Conservation (phyloP, 1,284 basidiomycete species). For the Spongiforma sp. region DNA sequence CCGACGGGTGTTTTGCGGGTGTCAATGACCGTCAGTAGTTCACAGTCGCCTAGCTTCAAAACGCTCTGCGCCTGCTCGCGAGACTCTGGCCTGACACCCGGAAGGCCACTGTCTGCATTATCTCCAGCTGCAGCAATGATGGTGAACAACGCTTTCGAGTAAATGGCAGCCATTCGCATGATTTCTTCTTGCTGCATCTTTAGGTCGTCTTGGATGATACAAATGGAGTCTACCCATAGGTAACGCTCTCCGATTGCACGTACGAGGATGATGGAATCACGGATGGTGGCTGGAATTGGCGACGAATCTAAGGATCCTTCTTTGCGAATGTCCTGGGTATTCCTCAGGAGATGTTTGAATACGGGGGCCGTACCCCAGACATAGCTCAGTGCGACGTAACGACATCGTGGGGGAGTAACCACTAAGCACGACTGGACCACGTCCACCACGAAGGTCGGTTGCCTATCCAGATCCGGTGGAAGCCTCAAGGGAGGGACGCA, state of each 20-base stretch:
- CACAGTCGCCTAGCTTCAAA: slow-evolving; percentile 9
- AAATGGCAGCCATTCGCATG: slow-evolving; percentile 25
- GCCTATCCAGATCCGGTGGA: not conserved
- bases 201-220: slow-evolving; percentile 27
- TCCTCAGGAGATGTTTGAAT: slow-evolving; percentile 17
- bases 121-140: slow-evolving; percentile 26
- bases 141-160: slow-evolving; percentile 23
- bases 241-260: slow-evolving; percentile 28
- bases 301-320: slow-evolving; percentile 5
- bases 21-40: slow-evolving; percentile 21
- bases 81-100: slow-evolving; percentile 8
- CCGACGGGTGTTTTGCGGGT: not conserved
- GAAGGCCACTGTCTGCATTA: slow-evolving; percentile 22
- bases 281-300: slow-evolving; percentile 23
- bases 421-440: slow-evolving; percentile 22
- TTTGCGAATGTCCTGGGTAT: slow-evolving; percentile 17
- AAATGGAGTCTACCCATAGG: slow-evolving; percentile 31
- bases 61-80: slow-evolving; percentile 14
- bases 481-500: slow-evolving; percentile 9
- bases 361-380: slow-evolving; percentile 23
- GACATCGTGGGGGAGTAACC: slow-evolving; percentile 20
- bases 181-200: slow-evolving; percentile 48
- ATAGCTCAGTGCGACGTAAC: slow-evolving; percentile 29
- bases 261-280: slow-evolving; percentile 26
- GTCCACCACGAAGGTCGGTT: slow-evolving; percentile 19